Evolutionary conservation across 2,329 filamentous ascomycete species (phyloP), one percentile per base, ranked within the genome.

Genomic region (Penicillium janthinellum): DNA sequence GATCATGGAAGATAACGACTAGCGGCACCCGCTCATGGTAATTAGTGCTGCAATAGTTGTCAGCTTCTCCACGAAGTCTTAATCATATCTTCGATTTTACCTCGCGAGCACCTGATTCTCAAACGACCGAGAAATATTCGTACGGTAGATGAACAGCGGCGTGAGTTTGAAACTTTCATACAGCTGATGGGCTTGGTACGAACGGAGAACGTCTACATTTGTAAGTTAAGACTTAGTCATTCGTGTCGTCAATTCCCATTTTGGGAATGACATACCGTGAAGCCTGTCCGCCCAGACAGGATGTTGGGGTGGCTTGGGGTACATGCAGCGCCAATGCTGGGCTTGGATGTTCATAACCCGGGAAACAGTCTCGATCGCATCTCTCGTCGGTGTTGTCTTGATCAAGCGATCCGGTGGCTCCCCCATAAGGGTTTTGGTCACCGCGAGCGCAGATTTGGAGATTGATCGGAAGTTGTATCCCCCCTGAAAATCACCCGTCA

Each of bases 401-500:
- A 75, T 74, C 14, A 88, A 73, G 54, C 84, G 81, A 58, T 87
- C 86, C 2, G 95, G 95, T 11, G 94, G 91, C 70, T 99, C 93
- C 22, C 95, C 92, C 92, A 99, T 98, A 47, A 99, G 82, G 0
- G 94, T 97, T 60, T 88, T 88, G 1, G 92, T 95, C 1, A 99
- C 95, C 2, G 94, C 92, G 4, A 97, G 83, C 1, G 95, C 93
- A 4, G 95, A 98, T 58, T 90, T 88, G 0, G 95, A 96, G 59
- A 99, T 99, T 0, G 95, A 95, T 50, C 87, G 82, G 25, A 99
- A 86, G 69, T 98, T 98, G 77, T 99, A 99, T 8, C 95, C 95
- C 22, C 95, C 95, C 78, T 82, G 11, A 44, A 31, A 0, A 20
- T 10, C 35, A 4, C 8, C 7, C 11, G 34, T 41, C 17, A 56